These are phyloP conservation scores for Cerioporus squamosus DNA, from an alignment of 1,284 basidiomycete genomes.

Conservation along the genomic window DNA sequence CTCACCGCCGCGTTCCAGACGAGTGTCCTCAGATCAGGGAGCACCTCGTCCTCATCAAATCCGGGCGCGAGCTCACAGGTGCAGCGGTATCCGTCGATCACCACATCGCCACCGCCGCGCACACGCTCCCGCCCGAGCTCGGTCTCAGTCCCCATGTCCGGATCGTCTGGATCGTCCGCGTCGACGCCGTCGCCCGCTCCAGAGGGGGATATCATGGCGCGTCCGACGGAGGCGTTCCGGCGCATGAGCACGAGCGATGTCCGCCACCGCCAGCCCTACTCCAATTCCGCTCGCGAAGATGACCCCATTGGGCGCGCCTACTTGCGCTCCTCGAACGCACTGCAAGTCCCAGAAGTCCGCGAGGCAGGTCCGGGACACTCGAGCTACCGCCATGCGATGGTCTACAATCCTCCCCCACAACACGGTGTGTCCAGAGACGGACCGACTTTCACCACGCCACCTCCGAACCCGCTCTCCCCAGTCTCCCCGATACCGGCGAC, in stretches of 20 bases:
- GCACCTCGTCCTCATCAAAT: not conserved
- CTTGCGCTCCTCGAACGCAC: constrained; percentile 3
- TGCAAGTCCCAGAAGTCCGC: constrained; percentile 9
- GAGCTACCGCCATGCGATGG: constrained; percentile 6
- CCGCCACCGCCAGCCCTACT: constrained; percentile 20
- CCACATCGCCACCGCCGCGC: constrained; percentile 11
- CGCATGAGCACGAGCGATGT: constrained; percentile 30
- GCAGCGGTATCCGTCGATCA: constrained; percentile 23
- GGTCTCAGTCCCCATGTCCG: constrained; percentile 10
- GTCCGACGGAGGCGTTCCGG: constrained; percentile 23
- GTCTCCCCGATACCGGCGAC: constrained; percentile 7
- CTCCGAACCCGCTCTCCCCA: constrained; percentile 1
- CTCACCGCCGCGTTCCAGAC: constrained; percentile 33
- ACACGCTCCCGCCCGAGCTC: constrained; percentile 23
- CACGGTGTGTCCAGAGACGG: not conserved
- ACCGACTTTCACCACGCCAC: not conserved
- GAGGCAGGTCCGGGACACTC: constrained; percentile 4
- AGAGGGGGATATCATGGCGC: constrained; percentile 5
- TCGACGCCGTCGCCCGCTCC: constrained; percentile 9
- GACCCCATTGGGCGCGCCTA: constrained; percentile 6
- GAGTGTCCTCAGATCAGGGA: constrained; percentile 25
- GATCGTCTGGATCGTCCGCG: constrained; percentile 8
- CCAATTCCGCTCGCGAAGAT: not conserved
- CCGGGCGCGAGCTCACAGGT: not conserved
- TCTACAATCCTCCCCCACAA: constrained; percentile 6